Evolutionary conservation across 73 alveolate genomes (phyloP).

Genomic region (Halteria grandinella): DNA sequence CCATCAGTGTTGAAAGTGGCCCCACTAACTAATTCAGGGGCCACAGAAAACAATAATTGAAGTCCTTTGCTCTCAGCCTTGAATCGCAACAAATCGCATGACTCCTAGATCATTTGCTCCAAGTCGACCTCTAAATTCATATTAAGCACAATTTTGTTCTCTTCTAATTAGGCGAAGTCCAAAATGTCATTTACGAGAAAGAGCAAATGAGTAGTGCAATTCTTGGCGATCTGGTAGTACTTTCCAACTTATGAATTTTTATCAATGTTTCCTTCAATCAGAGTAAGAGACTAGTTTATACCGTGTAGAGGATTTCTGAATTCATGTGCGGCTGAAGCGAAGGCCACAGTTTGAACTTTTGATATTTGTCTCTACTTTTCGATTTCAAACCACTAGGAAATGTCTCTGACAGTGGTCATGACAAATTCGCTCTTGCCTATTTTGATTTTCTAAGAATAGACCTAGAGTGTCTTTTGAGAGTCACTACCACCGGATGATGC

Average conservation of each 20-base stretch:
- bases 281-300: conserved; percentile 15
- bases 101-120: no score
- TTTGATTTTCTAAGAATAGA: no score
- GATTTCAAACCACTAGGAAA: conserved; percentile 17
- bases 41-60: no score
- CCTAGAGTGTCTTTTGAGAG: no score
- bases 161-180: conserved; percentile 20
- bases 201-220: conserved; percentile 15
- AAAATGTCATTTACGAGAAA: conserved; percentile 31
- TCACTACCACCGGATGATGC: no score
- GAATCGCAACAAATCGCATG: no score
- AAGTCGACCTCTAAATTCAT: no score
- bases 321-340: conserved; percentile 71
- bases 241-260: neutral
- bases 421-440: neutral
- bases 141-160: neutral
- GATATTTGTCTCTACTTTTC: conserved; percentile 17
- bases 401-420: conserved; percentile 21
- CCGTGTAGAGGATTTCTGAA: conserved; percentile 63
- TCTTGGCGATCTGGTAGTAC: conserved; percentile 12
- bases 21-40: no score
- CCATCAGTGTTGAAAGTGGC: conserved; percentile 23
- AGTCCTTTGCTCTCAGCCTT: no score
- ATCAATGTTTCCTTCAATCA: neutral
- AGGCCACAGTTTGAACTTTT: conserved; percentile 4